Base-by-base conservation (phyloP, 306 rosid genomes). In the Casuarina equisetifolia region DNA sequence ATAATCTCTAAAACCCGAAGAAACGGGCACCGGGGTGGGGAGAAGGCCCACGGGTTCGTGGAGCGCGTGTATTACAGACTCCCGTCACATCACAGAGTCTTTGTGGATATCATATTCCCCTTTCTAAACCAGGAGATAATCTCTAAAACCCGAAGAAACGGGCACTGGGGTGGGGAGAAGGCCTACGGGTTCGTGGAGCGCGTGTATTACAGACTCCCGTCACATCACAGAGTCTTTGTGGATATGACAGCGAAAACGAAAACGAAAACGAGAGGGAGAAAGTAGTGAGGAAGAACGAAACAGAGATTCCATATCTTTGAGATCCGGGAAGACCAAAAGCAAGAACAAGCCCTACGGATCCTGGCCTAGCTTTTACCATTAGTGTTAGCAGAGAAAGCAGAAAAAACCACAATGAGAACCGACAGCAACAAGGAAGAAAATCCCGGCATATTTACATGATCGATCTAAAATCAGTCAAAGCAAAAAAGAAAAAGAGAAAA, bases 391-490 rank as follows among this genome's bases (percentile, higher is more conserved):
- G 76, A 84, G 6, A 9, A 74, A 45, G 39, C 51, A 75, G 78
- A 61, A 6, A 25, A 52, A 44, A 45, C 42, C 51, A 32, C 35
- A 53, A 25, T 9, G 19, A 43, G 3, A 16, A 59, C 62, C 39
- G 2, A 74, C 70, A 13, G 35, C 75, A 36, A 45, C 45, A 43
- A 63, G 3, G 2, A 62, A 59, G 20, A 80, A 79, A 69, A 44
- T 81, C 36, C 51, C 87, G 77, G 61, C 64, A 13, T 87, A 87
- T 89, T 82, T 91, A 89, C 93, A 91, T 64, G 46, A 81, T 73
- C 68, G 46, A 81, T 73, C 73, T 69, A 78, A 81, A 70, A 77
- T 72, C 17, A 49, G 84, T 76, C 77, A 0, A 36, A 49, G 5
- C 1, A 5, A 3, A 39, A 36, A 49, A 11, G 2, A 5, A 3